Evolutionary conservation across 2,329 filamentous ascomycete genomes (phyloP).

Genomic region (Cercospora sp.): DNA sequence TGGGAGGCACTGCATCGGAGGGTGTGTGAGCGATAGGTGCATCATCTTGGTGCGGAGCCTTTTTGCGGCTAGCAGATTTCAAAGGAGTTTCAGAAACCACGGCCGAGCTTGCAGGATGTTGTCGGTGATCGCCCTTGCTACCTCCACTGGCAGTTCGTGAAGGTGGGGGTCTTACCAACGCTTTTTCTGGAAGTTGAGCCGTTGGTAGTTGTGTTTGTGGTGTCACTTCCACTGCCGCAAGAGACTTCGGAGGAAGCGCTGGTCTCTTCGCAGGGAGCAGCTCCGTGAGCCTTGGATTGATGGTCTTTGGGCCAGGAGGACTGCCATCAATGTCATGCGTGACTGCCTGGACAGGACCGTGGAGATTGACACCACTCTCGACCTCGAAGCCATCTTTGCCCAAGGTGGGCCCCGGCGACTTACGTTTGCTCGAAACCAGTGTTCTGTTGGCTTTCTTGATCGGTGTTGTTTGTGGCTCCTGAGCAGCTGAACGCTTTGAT

Average conservation of each 20-base stretch:
- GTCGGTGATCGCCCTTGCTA: neutral
- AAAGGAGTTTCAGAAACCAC: neutral
- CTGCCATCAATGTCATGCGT: neutral
- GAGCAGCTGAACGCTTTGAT: neutral
- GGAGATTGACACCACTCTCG: constrained; percentile 32
- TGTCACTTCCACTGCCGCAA: neutral
- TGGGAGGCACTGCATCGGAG: neutral
- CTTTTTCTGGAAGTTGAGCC: neutral
- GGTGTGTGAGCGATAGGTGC: neutral
- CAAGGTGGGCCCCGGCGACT: constrained; percentile 24
- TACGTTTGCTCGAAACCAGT: constrained; percentile 3
- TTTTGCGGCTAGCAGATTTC: neutral
- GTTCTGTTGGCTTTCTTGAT: neutral
- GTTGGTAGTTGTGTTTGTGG: neutral
- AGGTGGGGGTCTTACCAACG: neutral
- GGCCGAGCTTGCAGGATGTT: neutral
- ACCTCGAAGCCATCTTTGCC: constrained; percentile 31
- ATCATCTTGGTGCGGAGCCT: neutral
- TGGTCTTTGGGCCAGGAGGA: neutral
- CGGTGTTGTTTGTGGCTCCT: neutral
- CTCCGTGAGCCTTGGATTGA: neutral
- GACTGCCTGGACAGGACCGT: constrained; percentile 22
- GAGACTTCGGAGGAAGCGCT: neutral
- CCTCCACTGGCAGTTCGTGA: neutral
- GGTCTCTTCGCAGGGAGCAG: neutral